Evolutionary conservation across 2,329 filamentous ascomycete genomes (phyloP).

Genomic region (Triangularia setosa): DNA sequence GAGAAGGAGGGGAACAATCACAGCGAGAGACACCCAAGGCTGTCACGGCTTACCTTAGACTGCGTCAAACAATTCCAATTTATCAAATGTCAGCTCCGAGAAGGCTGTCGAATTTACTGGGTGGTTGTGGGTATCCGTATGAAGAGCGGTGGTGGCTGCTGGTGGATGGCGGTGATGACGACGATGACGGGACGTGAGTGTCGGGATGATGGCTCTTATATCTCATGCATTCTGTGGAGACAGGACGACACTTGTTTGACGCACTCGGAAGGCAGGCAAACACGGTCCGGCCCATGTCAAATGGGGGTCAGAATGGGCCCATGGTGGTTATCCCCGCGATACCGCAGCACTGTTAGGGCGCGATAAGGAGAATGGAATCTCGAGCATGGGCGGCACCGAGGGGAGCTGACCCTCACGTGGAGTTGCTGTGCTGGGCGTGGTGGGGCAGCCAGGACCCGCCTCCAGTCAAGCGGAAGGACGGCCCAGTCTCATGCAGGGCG

Average conservation of each 20-base stretch:
- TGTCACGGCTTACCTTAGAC: neutral
- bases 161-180: neutral
- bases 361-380: slow-evolving; percentile 6
- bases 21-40: neutral
- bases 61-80: neutral
- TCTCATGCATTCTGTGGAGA: neutral
- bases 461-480: slow-evolving; percentile 12
- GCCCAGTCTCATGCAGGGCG: neutral
- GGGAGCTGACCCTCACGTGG: slow-evolving; percentile 15
- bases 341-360: slow-evolving; percentile 18
- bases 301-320: slow-evolving; percentile 1
- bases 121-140: neutral
- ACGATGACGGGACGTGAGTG: neutral
- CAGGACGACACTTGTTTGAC: neutral
- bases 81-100: neutral
- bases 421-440: neutral
- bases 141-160: neutral
- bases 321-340: slow-evolving; percentile 14
- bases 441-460: neutral
- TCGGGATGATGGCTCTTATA: neutral
- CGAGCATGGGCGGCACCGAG: neutral
- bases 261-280: neutral
- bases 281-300: neutral
- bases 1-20: neutral
- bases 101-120: neutral